Percentiles rank a stretch among this genome's conserved stretches.
Evolutionary conservation across 192 early-diverging fungal species (phyloP).

Genomic region (Thamnidium elegans): DNA sequence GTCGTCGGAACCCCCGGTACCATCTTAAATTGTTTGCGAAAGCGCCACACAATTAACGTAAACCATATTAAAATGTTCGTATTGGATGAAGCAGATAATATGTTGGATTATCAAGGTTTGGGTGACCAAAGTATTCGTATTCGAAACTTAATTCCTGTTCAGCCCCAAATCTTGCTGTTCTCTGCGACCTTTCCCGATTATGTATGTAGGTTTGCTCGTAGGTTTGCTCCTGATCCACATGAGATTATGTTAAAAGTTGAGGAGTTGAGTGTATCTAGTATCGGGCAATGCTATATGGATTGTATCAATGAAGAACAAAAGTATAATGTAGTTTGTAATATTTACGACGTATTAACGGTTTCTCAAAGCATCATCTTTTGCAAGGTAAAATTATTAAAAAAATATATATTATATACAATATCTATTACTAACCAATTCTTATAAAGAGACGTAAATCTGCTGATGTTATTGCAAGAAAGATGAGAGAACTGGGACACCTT

Average conservation of each 20-base stretch:
- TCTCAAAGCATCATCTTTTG: constrained; percentile 98
- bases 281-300: constrained; percentile 98
- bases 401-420: neutral
- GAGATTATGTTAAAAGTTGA: constrained; percentile 80
- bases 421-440: neutral
- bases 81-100: constrained; percentile 98
- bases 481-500: constrained; percentile 79
- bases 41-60: constrained; percentile 54
- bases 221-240: constrained; percentile 85
- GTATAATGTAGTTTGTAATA: constrained; percentile 63
- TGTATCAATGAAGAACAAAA: constrained; percentile 80
- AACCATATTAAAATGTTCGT: constrained; percentile 76
- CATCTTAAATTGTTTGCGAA: constrained; percentile 67
- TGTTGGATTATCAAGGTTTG: constrained; percentile 83
- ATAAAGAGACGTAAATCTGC: constrained; percentile 73
- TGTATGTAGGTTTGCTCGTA: constrained; percentile 72
- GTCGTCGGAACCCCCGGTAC: constrained; percentile 96
- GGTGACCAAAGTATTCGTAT: constrained; percentile 86
- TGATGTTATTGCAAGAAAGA: constrained; percentile 65
- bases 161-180: constrained; percentile 87
- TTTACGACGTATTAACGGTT: constrained; percentile 84
- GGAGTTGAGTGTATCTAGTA: constrained; percentile 90
- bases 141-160: constrained; percentile 67
- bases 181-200: constrained; percentile 89
- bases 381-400: constrained; percentile 48